Base-by-base conservation (phyloP, 345 rosid species). In the Psidium guajava region DNA sequence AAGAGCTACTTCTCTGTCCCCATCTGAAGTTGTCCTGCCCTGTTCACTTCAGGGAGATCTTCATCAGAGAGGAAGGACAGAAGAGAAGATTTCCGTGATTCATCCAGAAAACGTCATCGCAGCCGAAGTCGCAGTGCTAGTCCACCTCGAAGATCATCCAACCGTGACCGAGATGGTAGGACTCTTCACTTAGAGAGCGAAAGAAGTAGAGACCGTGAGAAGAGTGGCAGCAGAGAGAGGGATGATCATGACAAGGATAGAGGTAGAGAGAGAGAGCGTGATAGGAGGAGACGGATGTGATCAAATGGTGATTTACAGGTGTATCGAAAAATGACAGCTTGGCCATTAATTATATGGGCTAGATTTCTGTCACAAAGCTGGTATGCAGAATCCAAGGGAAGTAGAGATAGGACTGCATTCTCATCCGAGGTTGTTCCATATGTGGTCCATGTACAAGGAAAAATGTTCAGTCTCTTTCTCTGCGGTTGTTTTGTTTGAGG, bases 51-150 rank as follows among this genome's bases (percentile, higher is more conserved):
- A 93, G 99, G 87, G 90, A 94, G 90, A 88, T 77, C 91, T 83
- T 87, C 89, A 22, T 77, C 69, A 28, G 98, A 91, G 87, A 92
- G 94, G 89, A 94, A 92, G 88, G 98, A 93, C 51, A 92, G 88
- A 89, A 93, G 87, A 64, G 96, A 91, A 47, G 96, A 92, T 69
- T 85, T 83, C 40, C 96, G 81, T 53, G 98, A 94, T 85, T 91
- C 96, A 49, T 92, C 95, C 73, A 94, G 93, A 86, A 98, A 98
- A 89, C 91, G 99, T 57, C 93, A 91, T 55, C 96, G 94, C 85
- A 95, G 93, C 88, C 88, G 85, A 87, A 93, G 95, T 86, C 88
- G 69, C 84, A 96, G 98, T 83, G 86, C 85, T 86, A 98, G 98
- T 86, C 99, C 99, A 10, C 96, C 91, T 16, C 87, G 91, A 56